These are phyloP conservation scores for Amauroascus verrucosus DNA, from an alignment of 2,329 filamentous ascomycete species.

Conservation along the genomic window DNA sequence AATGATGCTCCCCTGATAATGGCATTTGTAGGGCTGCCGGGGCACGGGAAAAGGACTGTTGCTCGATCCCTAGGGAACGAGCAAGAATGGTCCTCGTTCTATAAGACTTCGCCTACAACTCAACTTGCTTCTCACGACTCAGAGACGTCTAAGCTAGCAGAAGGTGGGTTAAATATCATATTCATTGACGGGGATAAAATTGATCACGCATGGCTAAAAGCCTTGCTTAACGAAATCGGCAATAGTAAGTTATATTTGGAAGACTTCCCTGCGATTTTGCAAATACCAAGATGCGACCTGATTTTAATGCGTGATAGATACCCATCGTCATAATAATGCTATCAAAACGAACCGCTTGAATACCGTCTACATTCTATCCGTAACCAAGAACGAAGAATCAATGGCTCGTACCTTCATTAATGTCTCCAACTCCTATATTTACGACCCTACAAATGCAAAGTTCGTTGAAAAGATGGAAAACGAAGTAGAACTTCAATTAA, in stretches of 20 bases:
- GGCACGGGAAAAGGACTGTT: slow-evolving; percentile 14
- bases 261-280: neutral
- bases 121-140: neutral
- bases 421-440: neutral
- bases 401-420: slow-evolving; percentile 8
- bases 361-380: slow-evolving; percentile 34
- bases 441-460: neutral
- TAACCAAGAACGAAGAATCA: slow-evolving; percentile 20
- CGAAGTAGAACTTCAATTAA: slow-evolving; percentile 3
- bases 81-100: neutral
- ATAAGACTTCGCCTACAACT: neutral
- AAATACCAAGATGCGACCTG: neutral
- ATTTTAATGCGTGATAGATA: neutral
- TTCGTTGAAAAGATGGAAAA: neutral
- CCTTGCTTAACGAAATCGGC: neutral
- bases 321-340: neutral
- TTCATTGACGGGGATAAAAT: slow-evolving; percentile 6
- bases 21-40: slow-evolving; percentile 14
- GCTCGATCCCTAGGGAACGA: slow-evolving; percentile 11
- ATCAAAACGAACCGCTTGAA: slow-evolving; percentile 20
- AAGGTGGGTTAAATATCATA: neutral
- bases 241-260: neutral
- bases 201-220: neutral
- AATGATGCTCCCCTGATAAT: slow-evolving; percentile 9
- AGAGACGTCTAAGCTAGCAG: neutral